These are phyloP conservation scores for Ceratocystis ficicola DNA, from an alignment of 2,329 filamentous ascomycete species.

Conservation along the genomic window DNA sequence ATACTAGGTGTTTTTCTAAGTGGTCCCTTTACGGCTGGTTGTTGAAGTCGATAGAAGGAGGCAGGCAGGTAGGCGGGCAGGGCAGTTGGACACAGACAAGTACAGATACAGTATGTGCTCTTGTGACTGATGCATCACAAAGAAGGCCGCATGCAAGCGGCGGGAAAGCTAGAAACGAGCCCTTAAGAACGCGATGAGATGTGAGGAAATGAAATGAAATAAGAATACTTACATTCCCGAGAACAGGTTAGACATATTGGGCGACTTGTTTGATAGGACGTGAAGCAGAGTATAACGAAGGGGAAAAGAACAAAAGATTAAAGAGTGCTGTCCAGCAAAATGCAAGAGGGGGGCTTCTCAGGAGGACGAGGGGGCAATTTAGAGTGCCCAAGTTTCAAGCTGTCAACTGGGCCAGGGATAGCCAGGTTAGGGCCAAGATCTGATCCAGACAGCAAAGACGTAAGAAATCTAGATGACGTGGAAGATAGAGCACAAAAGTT, in stretches of 20 bases:
- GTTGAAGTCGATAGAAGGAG: not conserved
- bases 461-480: not conserved
- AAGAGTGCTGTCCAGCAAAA: conserved; percentile 5
- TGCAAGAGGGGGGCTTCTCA: conserved; percentile 9
- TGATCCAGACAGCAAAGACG: not conserved
- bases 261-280: conserved; percentile 15
- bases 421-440: conserved; percentile 3
- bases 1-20: not conserved
- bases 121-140: not conserved
- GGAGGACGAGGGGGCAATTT: conserved; percentile 1
- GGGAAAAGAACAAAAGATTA: not conserved
- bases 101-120: not conserved
- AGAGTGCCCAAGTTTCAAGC: conserved; percentile 11
- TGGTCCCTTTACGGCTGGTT: not conserved
- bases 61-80: not conserved
- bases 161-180: not conserved
- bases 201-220: conserved; percentile 15
- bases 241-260: conserved; percentile 48
- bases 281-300: not conserved
- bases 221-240: conserved; percentile 46
- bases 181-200: no score
- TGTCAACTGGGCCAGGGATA: not conserved
- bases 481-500: not conserved
- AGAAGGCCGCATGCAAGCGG: not conserved
- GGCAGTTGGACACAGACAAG: not conserved